Evolutionary conservation across 1,284 basidiomycete genomes (phyloP), one percentile per base, ranked within the genome.

Genomic region (Leccinum idahoense): DNA sequence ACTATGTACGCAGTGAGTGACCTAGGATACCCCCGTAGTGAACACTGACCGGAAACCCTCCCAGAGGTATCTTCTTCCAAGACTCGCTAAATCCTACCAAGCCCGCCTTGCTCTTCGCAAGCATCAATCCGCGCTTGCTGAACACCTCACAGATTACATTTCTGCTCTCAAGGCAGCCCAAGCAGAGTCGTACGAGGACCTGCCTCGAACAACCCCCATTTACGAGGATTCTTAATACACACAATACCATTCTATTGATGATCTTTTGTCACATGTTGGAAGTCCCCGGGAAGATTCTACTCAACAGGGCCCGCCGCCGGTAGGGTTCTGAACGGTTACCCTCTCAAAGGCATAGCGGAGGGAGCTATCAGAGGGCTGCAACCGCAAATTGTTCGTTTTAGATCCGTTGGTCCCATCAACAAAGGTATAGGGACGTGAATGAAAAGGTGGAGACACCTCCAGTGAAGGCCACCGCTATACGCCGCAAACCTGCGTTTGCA

Each of bases 281-380:
- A 23, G 68, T 37, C 58, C 62, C 70, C 53, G 15, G 10, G 72
- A 62, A 37, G 68, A 60, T 32, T 69, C 76, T 35, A 65, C 70
- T 37, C 73, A 76, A 1, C 73, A 75, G 10, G 69, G 76, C 20
- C 20, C 35, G 90, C 88, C 3, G 85, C 96, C 67, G 93, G 90
- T 67, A 89, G 98, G 66, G 86, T 90, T 65, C 81, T 99, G 66
- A 99, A 99, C 70, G 95, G 94, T 1, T 98, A 95, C 74, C 81
- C 98, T 39, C 83, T 99, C 66, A 96, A 95, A 76, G 89, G 89
- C 8, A 87, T 89, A 49, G 85, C 85, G 0, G 76, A 80, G 32
- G 75, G 78, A 54, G 72, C 75, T 20, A 78, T 81, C 64, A 77
- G 73, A 56, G 72, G 78, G 12, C 60, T 78, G 7, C 74, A 82